Base-by-base conservation (phyloP, 2,329 filamentous ascomycete species). In the Conoideocrella luteorostrata region DNA sequence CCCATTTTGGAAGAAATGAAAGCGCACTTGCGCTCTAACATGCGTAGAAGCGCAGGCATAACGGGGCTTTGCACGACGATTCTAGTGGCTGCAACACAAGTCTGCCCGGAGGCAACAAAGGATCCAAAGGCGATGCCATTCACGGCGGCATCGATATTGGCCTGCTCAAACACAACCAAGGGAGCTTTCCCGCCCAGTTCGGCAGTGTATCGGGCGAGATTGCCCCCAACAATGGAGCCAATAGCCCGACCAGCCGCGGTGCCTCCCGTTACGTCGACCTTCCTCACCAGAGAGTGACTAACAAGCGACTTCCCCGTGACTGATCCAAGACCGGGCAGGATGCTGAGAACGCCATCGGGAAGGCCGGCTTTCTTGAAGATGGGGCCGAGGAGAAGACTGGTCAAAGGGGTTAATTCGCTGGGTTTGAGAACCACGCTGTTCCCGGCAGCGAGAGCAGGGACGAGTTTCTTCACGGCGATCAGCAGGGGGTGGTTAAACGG, bases 221-320 rank as follows among this genome's bases (percentile, higher is more conserved):
- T 86, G 49, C 71, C 74, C 33, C 78, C 76, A 21, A 77, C 81
- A 32, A 83, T 72, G 34, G 78, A 71, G 50, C 85, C 82, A 54
- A 88, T 85, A 28, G 77, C 75, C 45, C 80, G 72, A 5, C 83
- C 84, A 15, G 84, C 80, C n/a, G 68, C 66, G 18, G 84, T 88
- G n/a, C 82, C 84, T 34, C 85, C 84, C 29, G 84, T 88, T 54
- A 89, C 81, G 52, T 86, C 84, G 45, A 88, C 75, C 67, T 88
- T 88, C 62, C 77, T 66, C 2, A 76, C 64, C 2, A 71, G 60
- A 2, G 61, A 60, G 44, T 75, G 82, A 22, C 74, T 61, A 11
- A 72, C 74, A 4, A 81, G 68, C 0, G 69, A 68, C n/a, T 64
- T 67, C 9, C 76, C 77, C 0, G 77, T 80, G 1, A 65, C 65